These are phyloP conservation scores for Aphanomyces cochlioides DNA, from an alignment of 352 stramenopile species.

Conservation along the genomic window DNA sequence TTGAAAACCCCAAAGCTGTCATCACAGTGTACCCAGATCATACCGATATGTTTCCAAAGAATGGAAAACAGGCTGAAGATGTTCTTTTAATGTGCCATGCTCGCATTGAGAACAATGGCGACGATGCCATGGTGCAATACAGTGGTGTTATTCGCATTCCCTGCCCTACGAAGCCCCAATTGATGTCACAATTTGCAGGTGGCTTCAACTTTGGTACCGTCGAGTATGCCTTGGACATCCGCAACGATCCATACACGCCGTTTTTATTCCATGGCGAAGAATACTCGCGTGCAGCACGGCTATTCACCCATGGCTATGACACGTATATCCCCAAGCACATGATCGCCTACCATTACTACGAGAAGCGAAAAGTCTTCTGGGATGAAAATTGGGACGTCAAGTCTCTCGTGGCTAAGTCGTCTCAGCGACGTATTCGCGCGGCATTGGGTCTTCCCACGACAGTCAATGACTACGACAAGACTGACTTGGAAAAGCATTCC, in stretches of 20 bases:
- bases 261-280: constrained; percentile 28
- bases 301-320: constrained; percentile 37
- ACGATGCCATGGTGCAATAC: constrained; percentile 26
- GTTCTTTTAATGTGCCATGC: constrained; percentile 26
- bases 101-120: constrained; percentile 9
- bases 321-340: constrained; percentile 73
- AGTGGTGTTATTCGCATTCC: constrained; percentile 6
- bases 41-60: not conserved
- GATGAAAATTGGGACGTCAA: constrained; percentile 69
- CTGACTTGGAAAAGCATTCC: constrained; percentile 62
- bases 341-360: constrained; percentile 77
- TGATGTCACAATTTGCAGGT: constrained; percentile 29
- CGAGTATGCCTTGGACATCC: constrained; percentile 13
- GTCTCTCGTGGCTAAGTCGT: constrained; percentile 59
- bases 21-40: constrained; percentile 28
- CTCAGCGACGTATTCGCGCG: constrained; percentile 70
- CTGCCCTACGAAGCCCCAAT: not conserved
- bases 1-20: constrained; percentile 16
- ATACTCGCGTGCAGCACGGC: constrained; percentile 18
- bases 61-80: not conserved
- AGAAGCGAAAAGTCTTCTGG: constrained; percentile 78
- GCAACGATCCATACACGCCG: constrained; percentile 25
- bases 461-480: constrained; percentile 63
- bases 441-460: constrained; percentile 55
- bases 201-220: constrained; percentile 30